phyloP scores from a whole-genome alignment of 257 asterid genomes.

The Przewalskia tangutica region DNA sequence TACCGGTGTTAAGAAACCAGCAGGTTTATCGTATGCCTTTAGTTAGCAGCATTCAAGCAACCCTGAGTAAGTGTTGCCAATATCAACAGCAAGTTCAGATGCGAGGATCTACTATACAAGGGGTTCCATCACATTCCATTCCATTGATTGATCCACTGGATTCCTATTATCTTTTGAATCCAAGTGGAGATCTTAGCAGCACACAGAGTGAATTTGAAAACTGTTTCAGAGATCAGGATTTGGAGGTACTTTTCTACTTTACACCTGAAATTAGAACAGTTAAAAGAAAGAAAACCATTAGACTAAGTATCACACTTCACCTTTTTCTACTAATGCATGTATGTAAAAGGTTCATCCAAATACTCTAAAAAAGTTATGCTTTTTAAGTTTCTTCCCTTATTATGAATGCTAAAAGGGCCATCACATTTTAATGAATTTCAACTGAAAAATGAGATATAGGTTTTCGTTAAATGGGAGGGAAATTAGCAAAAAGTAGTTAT shows the following conservation, averaged over 20 bases:
- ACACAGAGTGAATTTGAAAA: slow-evolving; percentile 70
- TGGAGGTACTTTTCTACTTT: slow-evolving; percentile 47
- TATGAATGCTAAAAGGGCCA: no score
- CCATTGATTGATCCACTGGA: slow-evolving; percentile 85
- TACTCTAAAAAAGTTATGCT: no score
- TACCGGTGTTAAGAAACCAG: slow-evolving; percentile 68
- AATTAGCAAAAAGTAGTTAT: no score
- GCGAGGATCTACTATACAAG: neutral
- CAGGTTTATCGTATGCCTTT: slow-evolving; percentile 99
- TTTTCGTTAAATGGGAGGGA: no score
- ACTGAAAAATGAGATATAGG: no score
- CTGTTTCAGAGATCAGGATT: slow-evolving; percentile 76
- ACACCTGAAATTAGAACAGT: neutral
- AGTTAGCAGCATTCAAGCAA: slow-evolving; percentile 56
- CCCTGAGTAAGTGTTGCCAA: slow-evolving; percentile 44
- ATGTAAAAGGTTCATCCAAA: no score
- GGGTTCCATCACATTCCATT: slow-evolving; percentile 17
- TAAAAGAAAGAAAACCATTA: neutral
- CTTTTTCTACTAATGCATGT: no score
- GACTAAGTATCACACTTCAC: no score
- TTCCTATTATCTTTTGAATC: slow-evolving; percentile 83
- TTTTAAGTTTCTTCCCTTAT: no score
- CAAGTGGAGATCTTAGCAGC: slow-evolving; percentile 75
- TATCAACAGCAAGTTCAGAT: slow-evolving; percentile 22
- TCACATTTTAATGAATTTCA: no score